phyloP scores from a whole-genome alignment of 2,329 filamentous ascomycete genomes.

The Penicillium sp. region DNA sequence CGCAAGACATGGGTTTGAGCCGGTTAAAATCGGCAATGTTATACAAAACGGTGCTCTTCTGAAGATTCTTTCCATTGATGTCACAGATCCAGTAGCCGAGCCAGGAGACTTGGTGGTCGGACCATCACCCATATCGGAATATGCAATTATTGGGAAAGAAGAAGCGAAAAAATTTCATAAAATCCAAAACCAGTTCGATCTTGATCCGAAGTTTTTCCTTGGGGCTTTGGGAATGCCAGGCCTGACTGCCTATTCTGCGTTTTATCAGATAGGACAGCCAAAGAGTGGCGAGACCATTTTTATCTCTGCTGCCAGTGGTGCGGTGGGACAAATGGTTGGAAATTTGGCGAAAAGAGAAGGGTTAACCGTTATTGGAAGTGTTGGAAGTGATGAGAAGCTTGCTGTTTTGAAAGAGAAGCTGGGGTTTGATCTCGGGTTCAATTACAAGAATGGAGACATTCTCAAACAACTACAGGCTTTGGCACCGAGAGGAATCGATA shows the following conservation, averaged over 20 bases:
- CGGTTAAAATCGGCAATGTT: too few relatives aligned
- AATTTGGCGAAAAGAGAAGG: slow-evolving; percentile 80
- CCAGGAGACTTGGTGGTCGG: too few relatives aligned
- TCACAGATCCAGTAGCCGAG: too few relatives aligned
- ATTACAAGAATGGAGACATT: slow-evolving; percentile 80
- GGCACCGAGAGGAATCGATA: too few relatives aligned
- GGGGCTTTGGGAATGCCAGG: slow-evolving; percentile 76
- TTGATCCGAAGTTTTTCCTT: slow-evolving; percentile 58
- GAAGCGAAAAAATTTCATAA: too few relatives aligned
- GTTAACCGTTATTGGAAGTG: slow-evolving; percentile 73
- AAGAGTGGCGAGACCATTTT: slow-evolving; percentile 79
- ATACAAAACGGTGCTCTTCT: too few relatives aligned
- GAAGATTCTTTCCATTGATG: too few relatives aligned
- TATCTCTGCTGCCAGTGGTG: slow-evolving; percentile 72
- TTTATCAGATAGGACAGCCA: slow-evolving; percentile 71
- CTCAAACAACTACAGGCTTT: slow-evolving; percentile 70
- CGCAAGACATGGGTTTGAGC: too few relatives aligned
- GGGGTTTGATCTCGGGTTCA: slow-evolving; percentile 70
- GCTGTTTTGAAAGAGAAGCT: slow-evolving; percentile 68
- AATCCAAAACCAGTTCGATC: too few relatives aligned
- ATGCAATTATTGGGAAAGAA: too few relatives aligned
- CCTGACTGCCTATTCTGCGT: slow-evolving; percentile 67
- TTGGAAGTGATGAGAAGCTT: slow-evolving; percentile 74
- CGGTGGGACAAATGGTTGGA: slow-evolving; percentile 79
- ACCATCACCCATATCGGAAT: too few relatives aligned